Evolutionary conservation across 2,329 filamentous ascomycete genomes (phyloP), one percentile per base, ranked within the genome.

Genomic region (Aspergillus quadrilineatus): DNA sequence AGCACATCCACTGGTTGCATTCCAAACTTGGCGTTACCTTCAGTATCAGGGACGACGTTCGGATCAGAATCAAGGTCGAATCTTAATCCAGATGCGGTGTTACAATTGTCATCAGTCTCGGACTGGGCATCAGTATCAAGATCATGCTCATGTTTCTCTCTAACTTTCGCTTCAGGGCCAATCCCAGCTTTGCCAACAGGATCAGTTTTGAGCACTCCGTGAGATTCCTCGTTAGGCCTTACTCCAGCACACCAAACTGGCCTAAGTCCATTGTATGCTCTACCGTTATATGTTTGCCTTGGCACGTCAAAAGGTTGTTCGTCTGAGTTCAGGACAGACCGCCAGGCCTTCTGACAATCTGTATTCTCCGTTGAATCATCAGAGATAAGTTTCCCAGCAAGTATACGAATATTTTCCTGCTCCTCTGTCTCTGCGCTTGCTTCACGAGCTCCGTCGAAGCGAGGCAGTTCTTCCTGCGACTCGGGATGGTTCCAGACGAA

Each of bases 381-480:
- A 5, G 34, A 36, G 30, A 32, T n/a, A 39, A 6, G 9, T 44
- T 47, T 56, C 7, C 48, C 48, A 39, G 54, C 53, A 44, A 54
- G 48, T 29, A 49, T 39, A 2, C 17, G 28, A 47, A 58, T 41
- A 22, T 55, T 32, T 32, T 60, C 51, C 9, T 30, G 37, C 10
- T 41, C 12, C 22, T 39, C 30, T 2, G 52, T 36, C 46, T 59
- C 58, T 15, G 12, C 10, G 12, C 41, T 26, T 37, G 41, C 36
- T 15, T 42, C n/a, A 4, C 12, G 30, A 8, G n/a, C 12, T 30
- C 15, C 8, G 22, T 28, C 36, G 36, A 26, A 28, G 15, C 36
- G 17, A 41, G 39, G 2, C 4, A 51, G 44, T 50, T 65, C 67
- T 32, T 62, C 64, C 17, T 28, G 26, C 26, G 26, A 28, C 26